These are phyloP conservation scores for Trichoderma atroviride DNA, from an alignment of 2,329 filamentous ascomycete species.

Conservation along the genomic window DNA sequence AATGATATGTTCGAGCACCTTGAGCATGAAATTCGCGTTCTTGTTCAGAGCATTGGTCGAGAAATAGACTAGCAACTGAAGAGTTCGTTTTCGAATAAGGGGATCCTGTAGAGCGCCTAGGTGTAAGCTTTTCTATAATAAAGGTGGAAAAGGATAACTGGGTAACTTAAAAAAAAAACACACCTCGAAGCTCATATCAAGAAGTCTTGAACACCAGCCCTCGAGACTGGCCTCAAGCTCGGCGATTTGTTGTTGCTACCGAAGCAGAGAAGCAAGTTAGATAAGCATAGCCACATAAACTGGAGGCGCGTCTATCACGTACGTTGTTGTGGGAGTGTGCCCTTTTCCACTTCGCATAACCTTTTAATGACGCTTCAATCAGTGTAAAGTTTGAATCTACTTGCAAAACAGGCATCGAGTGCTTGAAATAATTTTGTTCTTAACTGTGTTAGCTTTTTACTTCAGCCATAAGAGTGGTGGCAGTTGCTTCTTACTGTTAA, in stretches of 20 bases:
- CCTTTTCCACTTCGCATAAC: conserved; percentile 77
- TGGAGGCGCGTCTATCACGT: conserved; percentile 25
- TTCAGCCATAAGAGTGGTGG: not conserved
- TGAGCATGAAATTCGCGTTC: conserved; percentile 79
- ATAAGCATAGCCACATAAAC: conserved; percentile 26
- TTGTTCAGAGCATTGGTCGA: conserved; percentile 79
- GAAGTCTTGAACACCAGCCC: conserved; percentile 71
- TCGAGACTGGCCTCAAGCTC: conserved; percentile 67
- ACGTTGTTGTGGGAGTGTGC: conserved; percentile 38
- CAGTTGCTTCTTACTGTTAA: conserved; percentile 58
- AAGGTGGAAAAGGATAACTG: not conserved
- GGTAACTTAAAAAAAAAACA: conserved; percentile 14
- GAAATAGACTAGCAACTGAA: conserved; percentile 82
- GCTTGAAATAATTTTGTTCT: conserved; percentile 66
- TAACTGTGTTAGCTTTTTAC: conserved; percentile 32
- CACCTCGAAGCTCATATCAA: conserved; percentile 70
- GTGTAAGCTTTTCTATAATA: not conserved
- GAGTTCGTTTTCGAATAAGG: conserved; percentile 76
- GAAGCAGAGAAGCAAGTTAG: conserved; percentile 19
- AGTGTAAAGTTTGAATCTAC: conserved; percentile 90
- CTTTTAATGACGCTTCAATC: conserved; percentile 85
- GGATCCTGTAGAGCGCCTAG: conserved; percentile 62
- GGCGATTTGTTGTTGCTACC: conserved; percentile 57
- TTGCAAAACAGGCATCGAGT: conserved; percentile 71
- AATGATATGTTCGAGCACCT: conserved; percentile 87